Conservation (phyloP, 306 rosid species). For the Cucurbita maxima region DNA sequence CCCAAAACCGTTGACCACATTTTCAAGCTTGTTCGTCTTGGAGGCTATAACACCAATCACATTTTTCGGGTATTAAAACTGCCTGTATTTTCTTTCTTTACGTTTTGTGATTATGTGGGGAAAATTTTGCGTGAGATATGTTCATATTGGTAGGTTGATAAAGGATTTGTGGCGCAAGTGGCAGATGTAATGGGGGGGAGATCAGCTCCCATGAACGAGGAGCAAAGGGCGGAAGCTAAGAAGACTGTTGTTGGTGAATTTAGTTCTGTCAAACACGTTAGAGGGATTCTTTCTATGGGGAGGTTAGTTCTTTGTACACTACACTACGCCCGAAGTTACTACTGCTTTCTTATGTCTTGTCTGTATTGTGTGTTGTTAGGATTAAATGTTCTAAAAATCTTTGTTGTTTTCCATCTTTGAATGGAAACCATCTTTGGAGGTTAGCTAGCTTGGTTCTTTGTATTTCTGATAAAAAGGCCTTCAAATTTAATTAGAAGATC, state of each 20-base stretch:
- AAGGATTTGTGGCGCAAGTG: conserved; percentile 94
- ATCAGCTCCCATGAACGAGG: conserved; percentile 77
- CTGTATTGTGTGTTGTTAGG: not conserved
- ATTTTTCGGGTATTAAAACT: conserved; percentile 57
- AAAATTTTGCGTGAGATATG: conserved; percentile 9
- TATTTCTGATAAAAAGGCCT: not conserved
- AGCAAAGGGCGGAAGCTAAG: conserved; percentile 46
- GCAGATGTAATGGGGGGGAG: conserved; percentile 69
- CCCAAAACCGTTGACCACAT: conserved; percentile 88
- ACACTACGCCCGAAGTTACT: not conserved
- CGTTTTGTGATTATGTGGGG: not conserved
- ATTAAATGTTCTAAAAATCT: not conserved
- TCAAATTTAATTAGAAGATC: not conserved
- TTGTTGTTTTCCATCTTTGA: not conserved
- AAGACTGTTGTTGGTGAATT: conserved; percentile 81
- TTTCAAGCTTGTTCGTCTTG: conserved; percentile 84
- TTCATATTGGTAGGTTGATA: conserved; percentile 53
- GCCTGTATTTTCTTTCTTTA: not conserved
- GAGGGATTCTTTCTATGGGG: conserved; percentile 98
- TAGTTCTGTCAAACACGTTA: conserved; percentile 71
- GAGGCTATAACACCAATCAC: conserved; percentile 79
- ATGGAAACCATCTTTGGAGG: not conserved
- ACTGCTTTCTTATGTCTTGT: not conserved
- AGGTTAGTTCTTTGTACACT: conserved; percentile 33
- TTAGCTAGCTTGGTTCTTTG: not conserved